Base-by-base conservation (phyloP, 257 asterid genomes). In the Linderniella brevidens region DNA sequence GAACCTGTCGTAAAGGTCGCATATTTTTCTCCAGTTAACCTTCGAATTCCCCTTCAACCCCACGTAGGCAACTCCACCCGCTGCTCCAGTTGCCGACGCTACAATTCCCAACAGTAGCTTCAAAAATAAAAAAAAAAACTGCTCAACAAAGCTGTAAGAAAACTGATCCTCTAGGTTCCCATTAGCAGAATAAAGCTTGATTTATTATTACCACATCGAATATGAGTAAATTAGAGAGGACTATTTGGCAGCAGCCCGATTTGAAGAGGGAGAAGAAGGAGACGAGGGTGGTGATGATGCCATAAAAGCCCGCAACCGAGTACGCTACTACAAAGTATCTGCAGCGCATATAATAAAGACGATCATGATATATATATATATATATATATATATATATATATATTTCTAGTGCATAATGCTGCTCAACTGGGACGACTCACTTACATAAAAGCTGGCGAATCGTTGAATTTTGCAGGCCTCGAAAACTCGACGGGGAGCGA, bases 381-480 rank as follows among this genome's bases (percentile, higher is more conserved):
- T 13, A n/a, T 17, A 10, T 40, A 10, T 1, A 17, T 13, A 0
- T 4, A n/a, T n/a, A n/a, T n/a, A n/a, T n/a, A n/a, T n/a, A n/a
- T n/a, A n/a, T n/a, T n/a, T n/a, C n/a, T n/a, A n/a, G n/a, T n/a
- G n/a, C n/a, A n/a, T n/a, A n/a, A n/a, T n/a, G n/a, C n/a, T n/a
- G n/a, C n/a, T n/a, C n/a, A n/a, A n/a, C n/a, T n/a, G n/a, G n/a
- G n/a, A n/a, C n/a, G n/a, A n/a, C 8, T 1, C 7, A 20, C 35
- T 74, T 69, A 82, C 97, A 82, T 55, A 63, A 82, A 64, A 25
- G 97, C 93, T 5, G 97, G 87, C 0, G 93, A 82, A 0, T 79
- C 45, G 12, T 8, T 61, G 64, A 79, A 87, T 53, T 79, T 69
- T 3, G 97, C 93, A 7, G 58, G 0, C 14, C 61, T 37, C 0